Percentiles rank a stretch among this genome's conserved stretches.
phyloP scores from a whole-genome alignment of 495 filamentous ascomycete species.

The Penicillium silybi region DNA sequence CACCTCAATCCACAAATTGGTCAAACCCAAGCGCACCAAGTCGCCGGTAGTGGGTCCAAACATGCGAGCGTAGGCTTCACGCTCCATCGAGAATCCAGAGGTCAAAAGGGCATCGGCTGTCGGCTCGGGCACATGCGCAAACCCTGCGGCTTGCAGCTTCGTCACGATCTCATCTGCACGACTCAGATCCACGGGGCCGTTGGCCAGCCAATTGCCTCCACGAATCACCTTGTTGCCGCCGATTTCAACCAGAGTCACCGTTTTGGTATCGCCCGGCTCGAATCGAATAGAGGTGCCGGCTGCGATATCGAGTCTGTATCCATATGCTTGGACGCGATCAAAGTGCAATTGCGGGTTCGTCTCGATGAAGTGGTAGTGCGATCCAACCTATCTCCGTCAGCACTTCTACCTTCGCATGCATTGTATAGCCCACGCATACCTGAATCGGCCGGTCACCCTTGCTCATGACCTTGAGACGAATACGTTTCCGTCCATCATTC shows the following conservation, averaged over 20 bases:
- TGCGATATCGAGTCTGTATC: constrained; percentile 82
- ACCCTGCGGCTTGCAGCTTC: constrained; percentile 65
- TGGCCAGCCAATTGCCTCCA: constrained; percentile 78
- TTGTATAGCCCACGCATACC: constrained; percentile 36
- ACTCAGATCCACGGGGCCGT: constrained; percentile 61
- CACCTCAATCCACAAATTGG: constrained; percentile 87
- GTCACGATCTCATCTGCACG: constrained; percentile 61
- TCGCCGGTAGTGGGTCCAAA: constrained; percentile 93
- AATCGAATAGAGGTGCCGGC: constrained; percentile 93
- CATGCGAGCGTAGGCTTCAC: constrained; percentile 76
- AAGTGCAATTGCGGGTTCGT: constrained; percentile 88
- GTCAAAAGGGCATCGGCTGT: constrained; percentile 49
- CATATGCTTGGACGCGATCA: constrained; percentile 80
- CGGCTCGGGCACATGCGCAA: constrained; percentile 70
- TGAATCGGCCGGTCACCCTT: constrained; percentile 90
- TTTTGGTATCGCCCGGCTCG: constrained; percentile 90
- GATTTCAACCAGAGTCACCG: constrained; percentile 90
- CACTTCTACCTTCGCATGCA: neutral
- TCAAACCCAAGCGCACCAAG: constrained; percentile 72
- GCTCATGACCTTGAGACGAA: constrained; percentile 72
- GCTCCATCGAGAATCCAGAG: constrained; percentile 65
- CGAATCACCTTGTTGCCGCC: constrained; percentile 75
- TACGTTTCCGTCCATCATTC: constrained; percentile 71
- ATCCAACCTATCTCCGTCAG: constrained; percentile 60
- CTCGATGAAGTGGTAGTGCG: constrained; percentile 96